phyloP scores from a whole-genome alignment of 2,329 filamentous ascomycete species.

The Rachicladosporium sp. region DNA sequence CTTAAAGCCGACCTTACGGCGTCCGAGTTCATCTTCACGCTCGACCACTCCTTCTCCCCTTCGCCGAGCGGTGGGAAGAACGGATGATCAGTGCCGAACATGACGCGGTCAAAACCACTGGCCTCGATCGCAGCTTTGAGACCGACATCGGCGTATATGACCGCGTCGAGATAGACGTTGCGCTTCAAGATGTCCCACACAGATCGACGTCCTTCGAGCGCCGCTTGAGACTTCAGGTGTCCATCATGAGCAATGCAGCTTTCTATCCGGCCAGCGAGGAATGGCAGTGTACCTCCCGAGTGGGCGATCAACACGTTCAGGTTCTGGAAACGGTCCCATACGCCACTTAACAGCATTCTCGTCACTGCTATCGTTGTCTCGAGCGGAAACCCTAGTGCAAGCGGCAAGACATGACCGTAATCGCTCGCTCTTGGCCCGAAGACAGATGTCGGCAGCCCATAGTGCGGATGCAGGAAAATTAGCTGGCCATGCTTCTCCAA shows the following conservation, averaged over 20 bases:
- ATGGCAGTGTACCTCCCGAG: conserved; percentile 77
- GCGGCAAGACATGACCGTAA: conserved; percentile 77
- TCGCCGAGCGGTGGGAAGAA: conserved; percentile 71
- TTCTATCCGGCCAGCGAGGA: conserved; percentile 77
- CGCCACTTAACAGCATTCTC: conserved; percentile 73
- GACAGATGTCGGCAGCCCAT: conserved; percentile 68
- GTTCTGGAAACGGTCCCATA: conserved; percentile 62
- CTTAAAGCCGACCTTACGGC: conserved; percentile 45
- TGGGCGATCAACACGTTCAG: conserved; percentile 73
- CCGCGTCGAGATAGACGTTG: conserved; percentile 80
- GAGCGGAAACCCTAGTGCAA: conserved; percentile 78
- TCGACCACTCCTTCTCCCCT: conserved; percentile 52
- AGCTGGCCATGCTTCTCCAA: conserved; percentile 53
- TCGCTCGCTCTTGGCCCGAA: conserved; percentile 62
- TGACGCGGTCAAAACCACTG: conserved; percentile 53
- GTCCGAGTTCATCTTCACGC: conserved; percentile 47
- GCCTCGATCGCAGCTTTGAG: conserved; percentile 59
- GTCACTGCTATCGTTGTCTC: conserved; percentile 87
- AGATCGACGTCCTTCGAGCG: conserved; percentile 42
- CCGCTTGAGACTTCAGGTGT: conserved; percentile 54
- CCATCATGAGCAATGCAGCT: conserved; percentile 77
- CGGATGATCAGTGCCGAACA: conserved; percentile 73
- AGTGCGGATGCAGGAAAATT: conserved; percentile 84
- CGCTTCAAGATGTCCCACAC: conserved; percentile 55
- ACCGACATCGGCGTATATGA: conserved; percentile 67